Evolutionary conservation across 108 stramenopile species (phyloP).

Genomic region (Nannochloropsis salina): DNA sequence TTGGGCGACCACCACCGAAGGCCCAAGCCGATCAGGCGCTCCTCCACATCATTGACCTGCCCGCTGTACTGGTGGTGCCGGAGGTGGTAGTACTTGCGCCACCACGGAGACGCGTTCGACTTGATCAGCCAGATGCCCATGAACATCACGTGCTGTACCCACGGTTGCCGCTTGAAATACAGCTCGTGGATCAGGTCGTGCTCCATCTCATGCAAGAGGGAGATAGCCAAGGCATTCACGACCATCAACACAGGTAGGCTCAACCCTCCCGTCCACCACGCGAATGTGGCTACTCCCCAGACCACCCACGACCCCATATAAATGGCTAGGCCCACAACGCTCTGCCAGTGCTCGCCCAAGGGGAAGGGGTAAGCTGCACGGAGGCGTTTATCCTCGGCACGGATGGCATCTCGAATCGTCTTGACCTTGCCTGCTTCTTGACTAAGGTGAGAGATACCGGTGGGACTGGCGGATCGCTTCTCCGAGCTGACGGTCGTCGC

Average conservation of each 20-base stretch:
- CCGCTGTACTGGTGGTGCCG: not conserved
- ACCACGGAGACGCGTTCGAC: not conserved
- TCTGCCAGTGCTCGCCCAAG: not conserved
- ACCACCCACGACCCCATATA: not conserved
- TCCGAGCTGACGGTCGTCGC: too few species aligned
- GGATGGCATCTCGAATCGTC: not conserved
- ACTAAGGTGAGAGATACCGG: constrained; percentile 12
- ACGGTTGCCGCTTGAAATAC: constrained; percentile 10
- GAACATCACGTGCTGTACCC: constrained; percentile 15
- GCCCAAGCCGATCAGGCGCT: constrained; percentile 6
- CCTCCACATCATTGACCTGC: constrained; percentile 17
- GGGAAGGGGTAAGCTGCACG: not conserved
- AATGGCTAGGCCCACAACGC: not conserved
- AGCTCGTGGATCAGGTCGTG: constrained; percentile 14
- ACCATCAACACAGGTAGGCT: constrained; percentile 5
- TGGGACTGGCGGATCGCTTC: too few species aligned
- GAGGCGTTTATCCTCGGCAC: not conserved
- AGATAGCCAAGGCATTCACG: not conserved
- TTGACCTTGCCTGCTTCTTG: constrained; percentile 2
- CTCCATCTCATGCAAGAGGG: not conserved
- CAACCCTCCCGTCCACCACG: not conserved
- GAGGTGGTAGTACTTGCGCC: not conserved
- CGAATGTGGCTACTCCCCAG: not conserved
- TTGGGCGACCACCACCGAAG: not conserved
- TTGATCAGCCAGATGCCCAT: not conserved